These are phyloP conservation scores for Inonotus obliquus DNA, from an alignment of 1,284 basidiomycete genomes.

Conservation along the genomic window DNA sequence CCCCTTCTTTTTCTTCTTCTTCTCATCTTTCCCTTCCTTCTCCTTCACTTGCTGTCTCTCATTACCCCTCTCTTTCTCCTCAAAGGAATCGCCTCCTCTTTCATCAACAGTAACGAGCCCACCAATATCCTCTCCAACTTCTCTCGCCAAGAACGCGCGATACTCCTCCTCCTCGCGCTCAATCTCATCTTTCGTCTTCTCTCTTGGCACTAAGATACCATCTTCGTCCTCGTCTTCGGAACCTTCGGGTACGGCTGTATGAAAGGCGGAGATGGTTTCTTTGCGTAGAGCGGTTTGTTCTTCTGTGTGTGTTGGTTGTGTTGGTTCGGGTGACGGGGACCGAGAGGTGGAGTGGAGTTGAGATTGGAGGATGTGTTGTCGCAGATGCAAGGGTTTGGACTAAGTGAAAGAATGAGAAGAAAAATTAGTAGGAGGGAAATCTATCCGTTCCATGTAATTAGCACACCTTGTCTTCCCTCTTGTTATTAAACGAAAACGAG, in stretches of 20 bases:
- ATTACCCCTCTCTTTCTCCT: constrained; percentile 23
- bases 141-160: constrained; percentile 71
- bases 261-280: constrained; percentile 85
- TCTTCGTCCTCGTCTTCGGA: constrained; percentile 40
- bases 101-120: constrained; percentile 48
- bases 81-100: constrained; percentile 12
- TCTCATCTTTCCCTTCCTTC: constrained; percentile 24
- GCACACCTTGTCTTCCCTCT: constrained; percentile 47
- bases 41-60: constrained; percentile 29
- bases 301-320: constrained; percentile 66
- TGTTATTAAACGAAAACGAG: constrained; percentile 27
- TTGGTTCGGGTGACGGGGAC: constrained; percentile 46
- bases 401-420: constrained; percentile 21
- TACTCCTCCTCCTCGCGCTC: constrained; percentile 80
- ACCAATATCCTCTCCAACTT: constrained; percentile 75
- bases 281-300: constrained; percentile 74
- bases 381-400: constrained; percentile 59
- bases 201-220: constrained; percentile 64
- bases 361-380: constrained; percentile 54
- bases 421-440: not conserved
- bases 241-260: constrained; percentile 40
- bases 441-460: not conserved
- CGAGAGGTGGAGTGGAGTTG: constrained; percentile 47
- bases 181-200: constrained; percentile 72
- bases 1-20: constrained; percentile 33